Percentiles rank a stretch among this genome's conserved stretches.
Evolutionary conservation across 176 grass and related monocot species (phyloP).

Genomic region (Tillandsia fasciculata): DNA sequence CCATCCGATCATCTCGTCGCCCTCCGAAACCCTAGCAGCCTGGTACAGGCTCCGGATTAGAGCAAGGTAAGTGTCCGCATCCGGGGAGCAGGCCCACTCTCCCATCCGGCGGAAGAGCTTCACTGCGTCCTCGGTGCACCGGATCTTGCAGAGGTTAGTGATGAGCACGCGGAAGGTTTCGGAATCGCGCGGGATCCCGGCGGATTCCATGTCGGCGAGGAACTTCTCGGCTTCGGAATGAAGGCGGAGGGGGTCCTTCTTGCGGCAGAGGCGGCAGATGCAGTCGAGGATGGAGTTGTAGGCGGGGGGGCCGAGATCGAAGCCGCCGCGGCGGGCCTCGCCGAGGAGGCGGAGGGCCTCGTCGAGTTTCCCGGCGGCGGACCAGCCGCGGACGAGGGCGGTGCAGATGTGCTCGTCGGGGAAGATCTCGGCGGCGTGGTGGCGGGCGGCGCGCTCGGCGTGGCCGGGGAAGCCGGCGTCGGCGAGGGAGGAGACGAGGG

Average conservation of each 20-base stretch:
- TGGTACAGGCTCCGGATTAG: conserved; percentile 81
- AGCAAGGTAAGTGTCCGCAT: conserved; percentile 75
- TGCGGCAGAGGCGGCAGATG: conserved; percentile 57
- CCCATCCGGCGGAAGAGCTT: conserved; percentile 60
- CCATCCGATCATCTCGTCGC: conserved; percentile 84
- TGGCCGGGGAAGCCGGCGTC: conserved; percentile 46
- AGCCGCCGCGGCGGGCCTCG: conserved; percentile 58
- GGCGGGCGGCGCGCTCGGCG: conserved; percentile 59
- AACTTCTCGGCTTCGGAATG: conserved; percentile 60
- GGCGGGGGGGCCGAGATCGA: conserved; percentile 50
- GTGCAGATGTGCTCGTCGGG: conserved; percentile 75
- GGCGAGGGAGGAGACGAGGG: conserved; percentile 45
- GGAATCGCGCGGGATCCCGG: conserved; percentile 62
- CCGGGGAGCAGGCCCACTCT: conserved; percentile 83
- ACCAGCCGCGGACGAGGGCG: conserved; percentile 65
- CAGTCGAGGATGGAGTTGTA: conserved; percentile 87
- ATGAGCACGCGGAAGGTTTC: conserved; percentile 74
- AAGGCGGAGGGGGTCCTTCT: conserved; percentile 69
- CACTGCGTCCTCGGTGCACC: conserved; percentile 72
- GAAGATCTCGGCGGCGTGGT: conserved; percentile 62
- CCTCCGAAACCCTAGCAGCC: conserved; percentile 67
- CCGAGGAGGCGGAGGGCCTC: conserved; percentile 65
- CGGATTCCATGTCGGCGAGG: conserved; percentile 74
- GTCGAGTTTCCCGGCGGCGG: conserved; percentile 71
- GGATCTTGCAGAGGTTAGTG: conserved; percentile 83